These are phyloP conservation scores for Penicillium lagena DNA, from an alignment of 495 filamentous ascomycete species.

Conservation along the genomic window DNA sequence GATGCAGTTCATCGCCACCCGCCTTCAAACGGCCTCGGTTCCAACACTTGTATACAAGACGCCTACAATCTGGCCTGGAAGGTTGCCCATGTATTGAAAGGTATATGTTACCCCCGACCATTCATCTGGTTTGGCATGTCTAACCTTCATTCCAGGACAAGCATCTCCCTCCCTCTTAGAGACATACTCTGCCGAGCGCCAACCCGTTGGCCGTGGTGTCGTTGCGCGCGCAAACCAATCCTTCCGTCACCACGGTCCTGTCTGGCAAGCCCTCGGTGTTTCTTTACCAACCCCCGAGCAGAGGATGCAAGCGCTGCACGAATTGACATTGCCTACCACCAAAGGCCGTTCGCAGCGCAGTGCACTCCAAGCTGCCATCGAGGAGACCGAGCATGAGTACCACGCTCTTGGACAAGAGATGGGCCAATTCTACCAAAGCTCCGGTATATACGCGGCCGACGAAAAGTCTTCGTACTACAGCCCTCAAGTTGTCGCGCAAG, in stretches of 20 bases:
- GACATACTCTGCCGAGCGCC: slow-evolving; percentile 39
- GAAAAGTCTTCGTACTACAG: slow-evolving; percentile 20
- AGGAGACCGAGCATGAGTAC: slow-evolving; percentile 38
- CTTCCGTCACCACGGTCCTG: slow-evolving; percentile 33
- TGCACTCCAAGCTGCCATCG: slow-evolving; percentile 22
- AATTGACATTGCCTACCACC: slow-evolving; percentile 23
- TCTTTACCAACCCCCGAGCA: slow-evolving; percentile 19
- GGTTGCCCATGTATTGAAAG: slow-evolving; percentile 40
- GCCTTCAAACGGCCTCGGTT: slow-evolving; percentile 43
- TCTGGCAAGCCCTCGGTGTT: slow-evolving; percentile 42
- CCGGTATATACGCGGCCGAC: slow-evolving; percentile 29
- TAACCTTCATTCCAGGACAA: slow-evolving; percentile 13
- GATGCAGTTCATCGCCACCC: slow-evolving; percentile 50
- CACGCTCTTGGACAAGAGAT: slow-evolving; percentile 45
- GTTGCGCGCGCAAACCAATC: slow-evolving; percentile 44
- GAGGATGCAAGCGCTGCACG: slow-evolving; percentile 20
- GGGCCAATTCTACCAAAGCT: slow-evolving; percentile 40
- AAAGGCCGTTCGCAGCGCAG: slow-evolving; percentile 28
- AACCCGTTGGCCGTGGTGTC: slow-evolving; percentile 42
- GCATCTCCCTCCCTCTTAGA: slow-evolving; percentile 34
- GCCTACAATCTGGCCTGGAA: slow-evolving; percentile 54
- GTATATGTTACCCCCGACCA: slow-evolving; percentile 9
- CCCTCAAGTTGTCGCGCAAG: slow-evolving; percentile 21
- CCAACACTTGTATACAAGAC: slow-evolving; percentile 51
- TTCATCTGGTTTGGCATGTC: slow-evolving; percentile 32